Base-by-base conservation (phyloP, 2,329 filamentous ascomycete genomes). In the Phialocephala sp. region DNA sequence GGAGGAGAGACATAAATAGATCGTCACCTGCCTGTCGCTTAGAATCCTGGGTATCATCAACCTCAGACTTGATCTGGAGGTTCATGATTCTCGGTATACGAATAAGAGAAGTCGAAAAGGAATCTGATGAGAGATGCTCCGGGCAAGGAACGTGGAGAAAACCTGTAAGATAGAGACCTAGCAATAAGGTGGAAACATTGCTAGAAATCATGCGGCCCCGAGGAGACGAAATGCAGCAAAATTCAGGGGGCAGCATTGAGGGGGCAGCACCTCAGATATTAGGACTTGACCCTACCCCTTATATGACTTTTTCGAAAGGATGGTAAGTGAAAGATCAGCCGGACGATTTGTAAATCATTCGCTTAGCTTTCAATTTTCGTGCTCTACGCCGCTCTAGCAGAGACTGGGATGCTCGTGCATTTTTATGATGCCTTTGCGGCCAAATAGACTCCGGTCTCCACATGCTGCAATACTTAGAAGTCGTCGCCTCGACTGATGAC, bases 401-500 rank as follows among this genome's bases (percentile, higher is more conserved):
- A n/a, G 6, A 41, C 3, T 12, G 45, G n/a, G 8, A 9, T 24
- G n/a, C n/a, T 50, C 20, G 12, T 50, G n/a, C 45, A 22, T 11
- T 50, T 14, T 50, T 50, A 11, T 22, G 22, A 24, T 22, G 45
- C 45, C n/a, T 50, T 24, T 9, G n/a, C n/a, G 8, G 45, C 45
- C n/a, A 50, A 41, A 41, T 41, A 14, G n/a, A 22, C n/a, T 50
- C 45, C 45, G 8, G 22, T 22, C 45, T 50, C 20, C 45, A 50
- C 22, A 50, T 57, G 35, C 54, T 15, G 27, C 15, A 9, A 39
- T 60, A 24, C 35, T 63, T 66, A 96, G 78, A 92, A 96, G 77
- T 96, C 92, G 60, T 95, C 91, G 70, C 92, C 93, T 68, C 92
- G 88, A 78, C 90, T 94, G 75, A 96, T 90, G 71, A 96, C 89